Evolutionary conservation across 768 basidiomycete species (phyloP), one percentile per base, ranked within the genome.

Genomic region (Steccherinum ochraceum): DNA sequence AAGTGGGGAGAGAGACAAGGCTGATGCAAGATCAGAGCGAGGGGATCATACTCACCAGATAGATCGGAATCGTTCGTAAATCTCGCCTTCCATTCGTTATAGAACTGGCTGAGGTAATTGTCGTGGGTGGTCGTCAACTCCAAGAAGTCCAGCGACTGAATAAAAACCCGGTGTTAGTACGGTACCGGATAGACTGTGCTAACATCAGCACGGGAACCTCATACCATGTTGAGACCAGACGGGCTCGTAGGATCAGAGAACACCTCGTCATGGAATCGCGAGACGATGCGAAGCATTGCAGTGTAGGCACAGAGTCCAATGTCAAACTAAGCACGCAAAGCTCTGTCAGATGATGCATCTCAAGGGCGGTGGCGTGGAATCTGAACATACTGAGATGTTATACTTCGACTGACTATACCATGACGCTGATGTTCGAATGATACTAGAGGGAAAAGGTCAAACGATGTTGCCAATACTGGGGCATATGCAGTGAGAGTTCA

Each of bases 231-330:
- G 45, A 88, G 60, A 1, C 88, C 86, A 23, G 77, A 80, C 2
- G 83, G 82, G 0, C 83, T 72, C 46, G 73, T 73, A 5, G 82
- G 80, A 61, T 86, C 83, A 18, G 83, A 86, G 62, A 84, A 88
- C 18, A 91, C 80, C 47, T 81, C 80, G 45, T 88, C 86, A 53
- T 89, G 87, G 70, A 88, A 89, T 26, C 75, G 75, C 12, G 83
- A 78, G 5, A 89, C 79, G 43, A 89, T 81, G 30, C 81, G 79
- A 42, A 90, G 66, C 26, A 89, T 70, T 12, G 76, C 76, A 1
- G 86, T 81, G 58, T 90, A 86, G 20, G 77, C 84, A 58, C 85
- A 89, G 21, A 89, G 69, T 53, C 89, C 86, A 42, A 89, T 69
- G 58, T 90, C 87, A 59, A 82, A 84, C 85, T 88, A 49, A n/a